Evolutionary conservation across 148 eudicot genomes (phyloP).

Genomic region (Rhododendron ferrugineum): DNA sequence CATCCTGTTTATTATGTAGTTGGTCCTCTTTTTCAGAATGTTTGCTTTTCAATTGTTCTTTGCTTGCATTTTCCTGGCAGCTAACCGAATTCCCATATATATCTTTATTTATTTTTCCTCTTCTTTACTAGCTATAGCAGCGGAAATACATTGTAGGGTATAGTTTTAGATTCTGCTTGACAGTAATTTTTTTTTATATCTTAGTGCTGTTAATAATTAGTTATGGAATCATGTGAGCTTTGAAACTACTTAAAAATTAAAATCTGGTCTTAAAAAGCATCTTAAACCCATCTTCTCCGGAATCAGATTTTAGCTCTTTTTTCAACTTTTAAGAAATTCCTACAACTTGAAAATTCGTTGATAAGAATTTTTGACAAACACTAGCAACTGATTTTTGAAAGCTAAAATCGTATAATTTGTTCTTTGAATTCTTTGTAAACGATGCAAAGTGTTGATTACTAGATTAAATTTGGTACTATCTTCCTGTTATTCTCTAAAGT

Average conservation of each 20-base stretch:
- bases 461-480: background rate
- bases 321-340: background rate
- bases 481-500: background rate
- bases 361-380: background rate
- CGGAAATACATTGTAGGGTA: background rate
- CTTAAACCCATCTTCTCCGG: background rate
- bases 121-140: background rate
- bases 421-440: background rate
- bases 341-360: background rate
- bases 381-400: background rate
- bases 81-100: background rate
- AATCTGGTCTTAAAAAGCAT: background rate
- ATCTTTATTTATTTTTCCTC: too few relatives aligned
- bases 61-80: background rate
- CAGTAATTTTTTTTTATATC: too few relatives aligned
- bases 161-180: too few relatives aligned
- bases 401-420: background rate
- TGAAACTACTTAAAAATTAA: background rate
- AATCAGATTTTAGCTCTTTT: too few relatives aligned
- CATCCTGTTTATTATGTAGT: background rate
- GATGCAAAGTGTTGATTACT: background rate
- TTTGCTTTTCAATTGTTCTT: background rate
- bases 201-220: background rate
- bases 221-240: background rate
- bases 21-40: too few relatives aligned